Percentiles rank a stretch among this genome's conserved stretches.
Conservation (phyloP, 2,329 filamentous ascomycete genomes). For the Samsoniella hepiali region DNA sequence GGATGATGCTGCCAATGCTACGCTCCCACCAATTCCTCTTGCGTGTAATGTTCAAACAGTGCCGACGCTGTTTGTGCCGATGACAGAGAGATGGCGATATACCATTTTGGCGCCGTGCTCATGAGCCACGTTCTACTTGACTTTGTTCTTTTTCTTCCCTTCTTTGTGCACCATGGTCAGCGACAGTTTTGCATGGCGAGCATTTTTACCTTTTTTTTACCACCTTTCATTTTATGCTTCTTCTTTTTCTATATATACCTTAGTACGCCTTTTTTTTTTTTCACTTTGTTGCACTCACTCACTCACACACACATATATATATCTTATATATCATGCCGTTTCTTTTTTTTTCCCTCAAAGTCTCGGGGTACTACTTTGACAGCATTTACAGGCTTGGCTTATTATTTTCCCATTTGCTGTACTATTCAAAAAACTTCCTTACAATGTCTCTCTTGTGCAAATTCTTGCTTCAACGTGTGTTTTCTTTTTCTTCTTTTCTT, state of each 20-base stretch:
- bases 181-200: constrained; percentile 12
- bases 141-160: background rate
- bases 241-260: background rate
- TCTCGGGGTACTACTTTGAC: background rate
- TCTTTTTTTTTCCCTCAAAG: background rate
- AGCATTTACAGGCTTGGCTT: constrained; percentile 10
- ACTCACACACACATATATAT: background rate
- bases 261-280: background rate
- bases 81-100: constrained; percentile 8
- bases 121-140: background rate
- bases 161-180: constrained; percentile 7
- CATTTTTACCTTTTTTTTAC: background rate
- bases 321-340: background rate
- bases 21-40: background rate
- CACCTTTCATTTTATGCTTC: background rate
- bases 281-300: background rate
- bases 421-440: constrained; percentile 1
- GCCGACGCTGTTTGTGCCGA: background rate
- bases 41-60: background rate
- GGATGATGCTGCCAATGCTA: background rate
- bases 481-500: background rate
- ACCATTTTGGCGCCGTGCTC: background rate
- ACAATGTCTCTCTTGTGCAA: background rate
- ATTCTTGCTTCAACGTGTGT: constrained; percentile 1
- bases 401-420: constrained; percentile 5